These are phyloP conservation scores for Leptographium procerum DNA, from an alignment of 2,329 filamentous ascomycete genomes.

Conservation along the genomic window DNA sequence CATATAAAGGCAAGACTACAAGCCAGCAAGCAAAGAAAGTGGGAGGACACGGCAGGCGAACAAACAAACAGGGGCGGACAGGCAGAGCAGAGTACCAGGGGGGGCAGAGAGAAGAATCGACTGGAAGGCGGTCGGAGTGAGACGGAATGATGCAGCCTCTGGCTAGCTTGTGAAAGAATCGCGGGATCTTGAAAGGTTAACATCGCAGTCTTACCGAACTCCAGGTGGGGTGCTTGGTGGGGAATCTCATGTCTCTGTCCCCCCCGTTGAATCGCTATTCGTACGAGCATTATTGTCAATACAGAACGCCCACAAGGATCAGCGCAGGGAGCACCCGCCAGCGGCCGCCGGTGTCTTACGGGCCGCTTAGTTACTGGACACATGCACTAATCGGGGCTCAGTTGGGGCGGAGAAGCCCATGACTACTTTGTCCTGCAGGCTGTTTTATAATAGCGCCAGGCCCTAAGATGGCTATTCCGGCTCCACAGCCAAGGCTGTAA, in stretches of 20 bases:
- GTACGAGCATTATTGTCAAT: neutral
- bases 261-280: neutral
- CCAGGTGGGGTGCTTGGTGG: neutral
- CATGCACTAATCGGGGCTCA: neutral
- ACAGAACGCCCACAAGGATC: neutral
- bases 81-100: neutral
- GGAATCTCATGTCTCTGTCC: neutral
- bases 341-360: neutral
- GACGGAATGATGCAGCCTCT: neutral
- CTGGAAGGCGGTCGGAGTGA: neutral
- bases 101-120: neutral
- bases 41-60: neutral
- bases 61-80: neutral
- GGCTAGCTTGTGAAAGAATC: neutral
- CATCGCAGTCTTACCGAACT: neutral
- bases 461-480: neutral
- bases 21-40: neutral
- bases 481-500: neutral
- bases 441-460: neutral
- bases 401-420: neutral
- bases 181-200: neutral
- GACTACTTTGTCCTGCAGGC: neutral
- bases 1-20: neutral
- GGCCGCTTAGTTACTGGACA: neutral
- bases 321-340: neutral